phyloP scores from a whole-genome alignment of 1,284 basidiomycete genomes.

The Puccinia polysora region DNA sequence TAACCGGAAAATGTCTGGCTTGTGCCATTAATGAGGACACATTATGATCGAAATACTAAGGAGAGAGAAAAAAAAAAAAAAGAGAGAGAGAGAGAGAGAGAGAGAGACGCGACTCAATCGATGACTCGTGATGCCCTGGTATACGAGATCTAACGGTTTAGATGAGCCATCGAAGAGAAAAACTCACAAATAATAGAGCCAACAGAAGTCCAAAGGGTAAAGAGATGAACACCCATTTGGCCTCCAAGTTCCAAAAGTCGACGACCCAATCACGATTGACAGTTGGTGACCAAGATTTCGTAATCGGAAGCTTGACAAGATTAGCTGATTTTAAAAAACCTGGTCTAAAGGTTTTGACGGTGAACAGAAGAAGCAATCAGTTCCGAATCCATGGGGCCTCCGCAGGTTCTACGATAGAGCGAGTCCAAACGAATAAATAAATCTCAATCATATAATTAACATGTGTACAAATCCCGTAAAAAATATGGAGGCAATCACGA shows the following conservation, averaged over 20 bases:
- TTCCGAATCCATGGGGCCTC: no score
- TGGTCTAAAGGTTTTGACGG: no score
- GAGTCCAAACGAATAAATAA: not conserved
- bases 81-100: no score
- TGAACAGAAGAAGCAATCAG: slow-evolving; percentile 62
- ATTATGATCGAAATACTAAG: slow-evolving; percentile 61
- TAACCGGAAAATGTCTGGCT: slow-evolving; percentile 79
- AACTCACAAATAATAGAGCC: slow-evolving; percentile 44
- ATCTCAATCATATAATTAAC: slow-evolving; percentile 45
- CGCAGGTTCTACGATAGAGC: no score
- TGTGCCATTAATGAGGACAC: slow-evolving; percentile 82
- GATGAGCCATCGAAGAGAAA: no score
- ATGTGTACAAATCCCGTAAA: slow-evolving; percentile 56
- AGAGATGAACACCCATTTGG: slow-evolving; percentile 81
- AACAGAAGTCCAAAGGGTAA: slow-evolving; percentile 57
- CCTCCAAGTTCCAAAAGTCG: slow-evolving; percentile 81
- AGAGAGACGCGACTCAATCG: no score
- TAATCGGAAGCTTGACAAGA: slow-evolving; percentile 65
- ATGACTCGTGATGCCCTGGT: no score
- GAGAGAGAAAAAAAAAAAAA: not conserved
- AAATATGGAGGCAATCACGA: slow-evolving; percentile 54
- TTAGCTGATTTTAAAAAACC: slow-evolving; percentile 62
- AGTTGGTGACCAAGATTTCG: slow-evolving; percentile 68
- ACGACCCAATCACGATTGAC: slow-evolving; percentile 77
- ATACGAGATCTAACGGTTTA: no score